These are phyloP conservation scores for Kazachstania africana DNA, from an alignment of 805 yeast genomes.

Conservation along the genomic window DNA sequence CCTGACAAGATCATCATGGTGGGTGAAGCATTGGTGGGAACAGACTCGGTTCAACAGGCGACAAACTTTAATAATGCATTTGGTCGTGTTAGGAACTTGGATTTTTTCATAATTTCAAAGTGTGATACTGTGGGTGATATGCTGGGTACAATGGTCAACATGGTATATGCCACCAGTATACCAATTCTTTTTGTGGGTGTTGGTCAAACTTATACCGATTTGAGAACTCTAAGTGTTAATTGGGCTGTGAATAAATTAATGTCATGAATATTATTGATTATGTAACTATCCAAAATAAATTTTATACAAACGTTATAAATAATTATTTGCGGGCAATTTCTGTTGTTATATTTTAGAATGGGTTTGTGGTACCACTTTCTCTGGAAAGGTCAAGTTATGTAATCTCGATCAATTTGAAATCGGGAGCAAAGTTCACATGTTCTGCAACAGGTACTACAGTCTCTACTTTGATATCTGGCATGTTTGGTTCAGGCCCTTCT, in stretches of 20 bases:
- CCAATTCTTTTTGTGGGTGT: slow-evolving; percentile 94
- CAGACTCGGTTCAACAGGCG: slow-evolving; percentile 94
- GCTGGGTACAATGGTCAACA: slow-evolving; percentile 92
- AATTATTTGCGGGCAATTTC: no score
- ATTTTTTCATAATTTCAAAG: slow-evolving; percentile 85
- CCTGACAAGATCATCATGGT: slow-evolving; percentile 98
- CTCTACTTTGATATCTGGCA: slow-evolving; percentile 60
- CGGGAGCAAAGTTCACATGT: slow-evolving; percentile 49
- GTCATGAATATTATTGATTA: slow-evolving; percentile 31
- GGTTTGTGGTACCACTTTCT: no score
- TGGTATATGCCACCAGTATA: slow-evolving; percentile 92
- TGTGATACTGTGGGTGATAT: slow-evolving; percentile 96
- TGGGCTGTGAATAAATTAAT: slow-evolving; percentile 84
- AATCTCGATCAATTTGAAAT: slow-evolving; percentile 45
- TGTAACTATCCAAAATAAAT: no score
- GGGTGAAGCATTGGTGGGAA: slow-evolving; percentile 95
- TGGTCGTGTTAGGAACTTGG: slow-evolving; percentile 69
- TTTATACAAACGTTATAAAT: no score
- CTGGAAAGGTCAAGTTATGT: no score
- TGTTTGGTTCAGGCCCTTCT: slow-evolving; percentile 65
- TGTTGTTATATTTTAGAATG: no score
- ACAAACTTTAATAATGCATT: slow-evolving; percentile 86
- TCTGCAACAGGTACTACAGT: slow-evolving; percentile 47
- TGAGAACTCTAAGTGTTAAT: slow-evolving; percentile 78
- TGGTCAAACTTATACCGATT: slow-evolving; percentile 93